Evolutionary conservation across 2,329 filamentous ascomycete species (phyloP), one percentile per base, ranked within the genome.

Genomic region (Talaromyces sp.): DNA sequence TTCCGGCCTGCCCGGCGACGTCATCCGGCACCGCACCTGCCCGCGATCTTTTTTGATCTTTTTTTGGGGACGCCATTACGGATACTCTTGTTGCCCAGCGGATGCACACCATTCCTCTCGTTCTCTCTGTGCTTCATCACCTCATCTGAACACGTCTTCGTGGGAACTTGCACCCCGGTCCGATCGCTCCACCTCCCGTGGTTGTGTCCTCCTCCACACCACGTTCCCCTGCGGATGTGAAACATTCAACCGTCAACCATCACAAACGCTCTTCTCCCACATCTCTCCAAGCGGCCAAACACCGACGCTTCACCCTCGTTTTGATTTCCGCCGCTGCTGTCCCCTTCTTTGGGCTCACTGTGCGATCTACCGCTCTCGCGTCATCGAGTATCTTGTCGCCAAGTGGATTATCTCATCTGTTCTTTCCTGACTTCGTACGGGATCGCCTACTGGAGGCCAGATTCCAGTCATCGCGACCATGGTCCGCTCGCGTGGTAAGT

Each of bases 401-500:
- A 19, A 19, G 19, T 5, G 19, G 4, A 13, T 25, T 47, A 25
- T 51, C 8, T 47, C 44, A 47, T 28, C 49, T 17, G 1, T 2
- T 44, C n/a, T 2, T 25, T 28, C 27, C 49, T 30, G 49, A 27
- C 11, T 3, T 53, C 27, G 27, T 53, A 2, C 25, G 49, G 32
- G 49, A 30, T 53, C 27, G 28, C 49, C 49, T 22, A 9, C 49
- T 28, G 49, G 49, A 30, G 58, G 32, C 57, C 39, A 13, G 54
- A 47, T 55, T 47, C 57, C 55, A 44, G 53, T 44, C 47, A 25
- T 33, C 42, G 61, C 55, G 65, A 68, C 62, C 66, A 76, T 76
- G 73, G 73, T 65, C 67, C 73, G 71, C 67, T 75, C 73, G 68
- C 73, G 73, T 71, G 73, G 73, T 76, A 68, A 70, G 73, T 47